phyloP scores from a whole-genome alignment of 371 early-diverging fungal species.

The Mucor sp. region DNA sequence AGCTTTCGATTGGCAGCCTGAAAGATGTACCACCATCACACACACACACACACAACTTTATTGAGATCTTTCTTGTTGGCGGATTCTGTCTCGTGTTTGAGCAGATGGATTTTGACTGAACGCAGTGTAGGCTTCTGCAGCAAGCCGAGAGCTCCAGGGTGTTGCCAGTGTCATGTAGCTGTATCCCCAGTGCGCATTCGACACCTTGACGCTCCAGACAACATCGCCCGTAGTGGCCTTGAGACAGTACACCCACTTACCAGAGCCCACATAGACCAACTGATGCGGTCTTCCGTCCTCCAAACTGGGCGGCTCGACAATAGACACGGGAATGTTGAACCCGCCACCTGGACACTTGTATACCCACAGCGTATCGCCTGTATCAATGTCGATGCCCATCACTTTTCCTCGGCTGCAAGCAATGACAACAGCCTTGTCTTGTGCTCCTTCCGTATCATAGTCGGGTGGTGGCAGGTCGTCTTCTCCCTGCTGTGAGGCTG shows the following conservation, averaged over 20 bases:
- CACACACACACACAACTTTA: background rate
- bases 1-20: background rate
- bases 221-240: conserved; percentile 21
- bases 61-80: background rate
- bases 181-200: conserved; percentile 16
- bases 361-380: conserved; percentile 27
- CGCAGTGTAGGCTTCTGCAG: conserved; percentile 27
- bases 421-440: conserved; percentile 11
- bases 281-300: conserved; percentile 7
- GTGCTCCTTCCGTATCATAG: background rate
- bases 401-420: conserved; percentile 25
- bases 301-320: conserved; percentile 20
- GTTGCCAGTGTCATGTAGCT: conserved; percentile 31
- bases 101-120: conserved; percentile 26
- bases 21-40: background rate
- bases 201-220: conserved; percentile 20
- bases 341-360: conserved; percentile 35
- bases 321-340: conserved; percentile 22
- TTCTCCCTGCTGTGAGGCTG: background rate
- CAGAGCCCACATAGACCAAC: conserved; percentile 26
- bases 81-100: conserved; percentile 12
- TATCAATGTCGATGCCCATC: conserved; percentile 22
- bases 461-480: conserved; percentile 1
- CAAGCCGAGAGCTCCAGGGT: conserved; percentile 29
- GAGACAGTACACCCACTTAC: conserved; percentile 29